Evolutionary conservation across 1,284 basidiomycete species (phyloP).

Genomic region (Agaricales sp.): DNA sequence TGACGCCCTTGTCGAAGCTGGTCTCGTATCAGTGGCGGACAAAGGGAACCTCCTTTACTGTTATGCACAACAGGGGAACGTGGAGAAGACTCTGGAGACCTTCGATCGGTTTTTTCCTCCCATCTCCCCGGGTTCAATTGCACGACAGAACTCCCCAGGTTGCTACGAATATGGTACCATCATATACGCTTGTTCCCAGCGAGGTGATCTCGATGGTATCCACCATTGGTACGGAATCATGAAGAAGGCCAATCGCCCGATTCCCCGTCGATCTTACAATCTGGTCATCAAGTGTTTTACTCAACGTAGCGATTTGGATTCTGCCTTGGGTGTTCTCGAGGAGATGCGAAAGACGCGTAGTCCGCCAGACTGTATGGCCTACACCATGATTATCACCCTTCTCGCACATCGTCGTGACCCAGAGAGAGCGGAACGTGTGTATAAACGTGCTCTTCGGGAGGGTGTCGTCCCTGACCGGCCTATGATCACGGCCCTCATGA

Average conservation of each 20-base stretch:
- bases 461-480: conserved; percentile 54
- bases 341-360: conserved; percentile 45
- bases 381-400: conserved; percentile 62
- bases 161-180: conserved; percentile 45
- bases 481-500: conserved; percentile 69
- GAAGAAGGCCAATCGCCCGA: conserved; percentile 33
- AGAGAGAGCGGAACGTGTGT: conserved; percentile 57
- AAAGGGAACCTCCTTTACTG: conserved; percentile 41
- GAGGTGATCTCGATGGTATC: conserved; percentile 40
- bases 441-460: conserved; percentile 49
- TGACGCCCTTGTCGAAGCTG: conserved; percentile 21
- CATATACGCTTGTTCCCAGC: conserved; percentile 44
- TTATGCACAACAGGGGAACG: conserved; percentile 36
- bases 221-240: conserved; percentile 49
- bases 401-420: conserved; percentile 62
- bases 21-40: conserved; percentile 20
- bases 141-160: conserved; percentile 25
- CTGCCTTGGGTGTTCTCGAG: conserved; percentile 47
- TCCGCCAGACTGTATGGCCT: conserved; percentile 47
- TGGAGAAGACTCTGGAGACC: conserved; percentile 30
- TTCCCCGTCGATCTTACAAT: conserved; percentile 49
- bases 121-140: conserved; percentile 13
- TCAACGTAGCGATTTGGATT: conserved; percentile 41
- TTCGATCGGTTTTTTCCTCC: conserved; percentile 47
- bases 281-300: conserved; percentile 55